phyloP scores from a whole-genome alignment of 176 grass and related monocot species.

The Panicum miliaceum region DNA sequence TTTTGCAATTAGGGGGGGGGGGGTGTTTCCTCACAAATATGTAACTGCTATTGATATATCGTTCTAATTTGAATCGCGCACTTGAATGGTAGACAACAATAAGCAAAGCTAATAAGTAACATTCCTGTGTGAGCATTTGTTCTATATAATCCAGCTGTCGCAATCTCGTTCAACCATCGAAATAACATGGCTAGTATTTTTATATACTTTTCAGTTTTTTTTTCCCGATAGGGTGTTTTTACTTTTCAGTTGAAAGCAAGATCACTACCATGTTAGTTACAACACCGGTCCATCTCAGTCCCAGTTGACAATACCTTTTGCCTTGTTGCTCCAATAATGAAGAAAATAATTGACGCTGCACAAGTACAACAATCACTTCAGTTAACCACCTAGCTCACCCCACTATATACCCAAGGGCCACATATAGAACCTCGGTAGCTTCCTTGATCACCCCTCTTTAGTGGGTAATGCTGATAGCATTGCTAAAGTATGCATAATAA shows the following conservation, averaged over 20 bases:
- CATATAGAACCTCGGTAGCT: constrained; percentile 9
- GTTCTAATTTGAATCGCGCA: background rate
- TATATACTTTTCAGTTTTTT: background rate
- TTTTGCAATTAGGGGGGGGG: too few species aligned
- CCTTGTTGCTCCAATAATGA: background rate
- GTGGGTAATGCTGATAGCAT: constrained; percentile 31
- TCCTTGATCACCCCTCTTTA: constrained; percentile 4
- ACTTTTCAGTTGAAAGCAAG: constrained; percentile 23
- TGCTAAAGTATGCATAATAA: constrained; percentile 36
- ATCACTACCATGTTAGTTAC: background rate
- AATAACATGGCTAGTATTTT: background rate
- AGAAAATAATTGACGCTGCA: background rate
- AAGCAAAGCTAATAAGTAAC: background rate
- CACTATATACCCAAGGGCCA: background rate
- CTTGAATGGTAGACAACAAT: background rate
- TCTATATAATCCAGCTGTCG: background rate
- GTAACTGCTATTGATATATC: background rate
- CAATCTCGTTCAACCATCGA: background rate
- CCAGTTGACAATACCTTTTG: background rate
- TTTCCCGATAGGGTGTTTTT: background rate
- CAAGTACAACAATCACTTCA: background rate
- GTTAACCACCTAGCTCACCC: background rate
- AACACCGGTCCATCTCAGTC: constrained; percentile 12
- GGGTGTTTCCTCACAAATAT: background rate
- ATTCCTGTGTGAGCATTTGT: background rate